phyloP scores from a whole-genome alignment of 208 protist genomes.

The Vickermania ingenoplastis region DNA sequence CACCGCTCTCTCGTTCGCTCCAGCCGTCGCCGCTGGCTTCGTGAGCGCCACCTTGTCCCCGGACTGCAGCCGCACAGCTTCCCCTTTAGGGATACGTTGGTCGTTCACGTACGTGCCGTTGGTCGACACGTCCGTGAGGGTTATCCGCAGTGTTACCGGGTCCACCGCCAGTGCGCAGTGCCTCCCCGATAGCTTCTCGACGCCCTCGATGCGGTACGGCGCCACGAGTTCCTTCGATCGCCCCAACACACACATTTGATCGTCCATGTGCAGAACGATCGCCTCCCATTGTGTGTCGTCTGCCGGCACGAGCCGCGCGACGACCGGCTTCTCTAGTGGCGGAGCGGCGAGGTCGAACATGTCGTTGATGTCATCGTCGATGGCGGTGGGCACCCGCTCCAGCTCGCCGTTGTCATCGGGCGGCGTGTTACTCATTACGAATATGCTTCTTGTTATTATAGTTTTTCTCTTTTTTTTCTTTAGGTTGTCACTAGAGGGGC shows the following conservation, averaged over 20 bases:
- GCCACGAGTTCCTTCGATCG: slow-evolving; percentile 54
- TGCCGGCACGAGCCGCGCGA: slow-evolving; percentile 62
- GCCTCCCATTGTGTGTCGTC: slow-evolving; percentile 2
- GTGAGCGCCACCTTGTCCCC: slow-evolving; percentile 45
- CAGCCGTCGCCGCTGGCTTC: slow-evolving; percentile 8
- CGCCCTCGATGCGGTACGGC: slow-evolving; percentile 42
- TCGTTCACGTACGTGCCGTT: slow-evolving; percentile 81
- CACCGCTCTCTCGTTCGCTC: slow-evolving; percentile 4
- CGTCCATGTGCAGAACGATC: slow-evolving; percentile 42
- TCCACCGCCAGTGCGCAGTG: slow-evolving; percentile 70
- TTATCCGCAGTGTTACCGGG: slow-evolving; percentile 35
- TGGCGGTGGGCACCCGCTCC: neutral
- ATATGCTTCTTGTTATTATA: too few species aligned
- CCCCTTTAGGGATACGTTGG: slow-evolving; percentile 27
- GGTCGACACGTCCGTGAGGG: slow-evolving; percentile 50
- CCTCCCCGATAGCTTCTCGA: slow-evolving; percentile 37
- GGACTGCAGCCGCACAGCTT: slow-evolving; percentile 27
- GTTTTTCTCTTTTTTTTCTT: too few species aligned
- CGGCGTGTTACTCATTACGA: too few species aligned
- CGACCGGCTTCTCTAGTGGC: slow-evolving; percentile 43
- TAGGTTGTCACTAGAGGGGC: too few species aligned
- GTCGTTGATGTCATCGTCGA: slow-evolving; percentile 22
- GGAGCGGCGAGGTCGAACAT: slow-evolving; percentile 72
- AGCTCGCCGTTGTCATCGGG: neutral
- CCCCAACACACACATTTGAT: slow-evolving; percentile 33